Evolutionary conservation across 345 rosid genomes (phyloP).

Genomic region (Rhizophora apiculata): DNA sequence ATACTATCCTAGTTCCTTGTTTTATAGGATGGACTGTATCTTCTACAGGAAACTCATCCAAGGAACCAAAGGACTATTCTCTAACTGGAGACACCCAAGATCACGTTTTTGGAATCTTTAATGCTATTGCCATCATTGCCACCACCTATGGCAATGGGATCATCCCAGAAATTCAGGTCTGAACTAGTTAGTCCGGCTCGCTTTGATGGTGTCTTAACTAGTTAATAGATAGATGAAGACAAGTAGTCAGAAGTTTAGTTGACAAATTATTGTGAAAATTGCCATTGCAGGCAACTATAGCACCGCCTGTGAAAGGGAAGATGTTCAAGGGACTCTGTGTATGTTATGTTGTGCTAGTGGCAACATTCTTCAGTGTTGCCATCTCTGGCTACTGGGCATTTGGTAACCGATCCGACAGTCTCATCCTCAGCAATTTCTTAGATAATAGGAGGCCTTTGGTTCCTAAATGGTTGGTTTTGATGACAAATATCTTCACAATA

Average conservation of each 20-base stretch:
- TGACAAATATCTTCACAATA: slow-evolving; percentile 62
- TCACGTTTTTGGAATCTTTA: slow-evolving; percentile 57
- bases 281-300: slow-evolving; percentile 67
- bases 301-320: slow-evolving; percentile 79
- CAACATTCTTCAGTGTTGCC: slow-evolving; percentile 69
- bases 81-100: slow-evolving; percentile 41
- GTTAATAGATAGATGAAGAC: too few relatives aligned
- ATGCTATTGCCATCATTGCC: slow-evolving; percentile 80
- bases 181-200: background rate
- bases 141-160: slow-evolving; percentile 81
- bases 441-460: slow-evolving; percentile 40
- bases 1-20: background rate
- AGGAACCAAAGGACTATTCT: slow-evolving; percentile 63
- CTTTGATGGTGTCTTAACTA: background rate
- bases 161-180: slow-evolving; percentile 89
- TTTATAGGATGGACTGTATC: background rate
- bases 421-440: slow-evolving; percentile 58
- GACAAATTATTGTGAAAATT: background rate
- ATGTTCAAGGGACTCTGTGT: slow-evolving; percentile 82
- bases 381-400: slow-evolving; percentile 94
- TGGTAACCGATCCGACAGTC: slow-evolving; percentile 60
- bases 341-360: slow-evolving; percentile 44
- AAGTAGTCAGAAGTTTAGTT: too few relatives aligned
- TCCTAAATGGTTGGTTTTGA: slow-evolving; percentile 65
- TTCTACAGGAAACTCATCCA: slow-evolving; percentile 44